Percentiles rank a stretch among this genome's conserved stretches.
These are phyloP conservation scores for Croton laevigatus DNA, from an alignment of 441 rosid species.

Conservation along the genomic window DNA sequence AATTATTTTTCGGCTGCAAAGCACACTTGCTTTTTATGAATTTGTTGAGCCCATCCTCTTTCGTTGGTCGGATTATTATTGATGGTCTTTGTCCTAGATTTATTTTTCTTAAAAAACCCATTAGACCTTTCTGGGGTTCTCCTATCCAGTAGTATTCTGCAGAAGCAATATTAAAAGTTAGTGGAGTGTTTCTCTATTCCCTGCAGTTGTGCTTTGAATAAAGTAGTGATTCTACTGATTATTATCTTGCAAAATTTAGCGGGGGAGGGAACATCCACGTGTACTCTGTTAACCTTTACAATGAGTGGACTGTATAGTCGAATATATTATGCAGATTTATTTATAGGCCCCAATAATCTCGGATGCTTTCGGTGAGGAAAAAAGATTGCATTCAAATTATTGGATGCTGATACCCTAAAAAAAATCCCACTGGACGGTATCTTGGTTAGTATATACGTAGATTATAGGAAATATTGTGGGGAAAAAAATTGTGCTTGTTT, in stretches of 20 bases:
- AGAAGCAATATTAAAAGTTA: conserved; percentile 18
- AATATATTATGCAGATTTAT: conserved; percentile 8
- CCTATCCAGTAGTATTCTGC: conserved; percentile 19
- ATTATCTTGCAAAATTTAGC: neutral
- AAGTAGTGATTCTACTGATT: conserved; percentile 14
- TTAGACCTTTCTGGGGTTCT: conserved; percentile 13
- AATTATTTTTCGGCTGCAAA: conserved; percentile 14
- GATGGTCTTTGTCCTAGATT: conserved; percentile 13
- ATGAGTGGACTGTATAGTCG: neutral
- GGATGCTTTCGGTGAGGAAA: conserved; percentile 9
- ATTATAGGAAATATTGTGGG: neutral
- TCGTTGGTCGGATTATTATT: conserved; percentile 7
- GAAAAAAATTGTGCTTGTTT: neutral
- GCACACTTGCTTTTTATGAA: conserved; percentile 14
- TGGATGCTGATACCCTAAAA: neutral
- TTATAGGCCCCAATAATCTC: neutral
- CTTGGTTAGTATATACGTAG: neutral
- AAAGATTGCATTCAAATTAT: neutral
- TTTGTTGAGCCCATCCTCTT: conserved; percentile 7
- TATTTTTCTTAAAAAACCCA: conserved; percentile 1
- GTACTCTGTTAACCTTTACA: neutral
- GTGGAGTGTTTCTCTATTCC: conserved; percentile 20
- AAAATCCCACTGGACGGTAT: neutral
- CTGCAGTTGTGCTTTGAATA: conserved; percentile 15
- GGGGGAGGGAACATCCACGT: conserved; percentile 20